Evolutionary conservation across 176 grass and related monocot species (phyloP), one percentile per base, ranked within the genome.

Genomic region (Ananas comosus): DNA sequence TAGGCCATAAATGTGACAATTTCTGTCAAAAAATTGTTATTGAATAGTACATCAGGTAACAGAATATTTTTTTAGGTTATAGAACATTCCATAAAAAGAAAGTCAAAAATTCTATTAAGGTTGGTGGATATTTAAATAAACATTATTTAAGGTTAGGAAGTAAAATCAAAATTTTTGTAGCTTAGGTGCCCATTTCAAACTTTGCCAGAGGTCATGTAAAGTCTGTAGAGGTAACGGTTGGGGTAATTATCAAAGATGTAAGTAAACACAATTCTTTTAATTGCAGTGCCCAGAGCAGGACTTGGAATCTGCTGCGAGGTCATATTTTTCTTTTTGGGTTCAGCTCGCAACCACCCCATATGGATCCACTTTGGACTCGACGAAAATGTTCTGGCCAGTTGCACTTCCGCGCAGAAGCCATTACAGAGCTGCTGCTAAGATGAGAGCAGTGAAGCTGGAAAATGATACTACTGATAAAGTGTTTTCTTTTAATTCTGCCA

Each of bases 361-460:
- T 74, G 94, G 94, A 48, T 88, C 82, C 70, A 16, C 56, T 57
- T 29, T 99, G 77, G 94, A 99, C 79, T 78, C 84, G 42, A 64
- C 72, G 49, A 93, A 86, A 88, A 93, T 99, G 94, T 93, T 90
- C 81, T 85, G 85, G 73, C 94, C 94, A 72, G 82, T 99, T 81
- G 86, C 84, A 21, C 94, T 99, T 85, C 94, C 94, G 76, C 80
- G 94, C 77, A 91, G 85, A 88, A 93, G 82, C 76, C 86, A 75
- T 71, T 90, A 83, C 59, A 93, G 86, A 88, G 94, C 87, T 85
- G 92, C 85, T 73, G 89, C 94, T 77, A 99, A 99, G 77, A 93
- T 99, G 72, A 87, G 84, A 80, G 78, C 82, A 80, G 79, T 83
- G 63, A 88, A 75, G 70, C 66, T 74, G 76, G 85, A 91, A 57